A percentile compares a stretch with the other conserved stretches of the same genome.
These are phyloP conservation scores for Streptanthus diversifolius DNA, from an alignment of 345 rosid genomes.

Conservation along the genomic window DNA sequence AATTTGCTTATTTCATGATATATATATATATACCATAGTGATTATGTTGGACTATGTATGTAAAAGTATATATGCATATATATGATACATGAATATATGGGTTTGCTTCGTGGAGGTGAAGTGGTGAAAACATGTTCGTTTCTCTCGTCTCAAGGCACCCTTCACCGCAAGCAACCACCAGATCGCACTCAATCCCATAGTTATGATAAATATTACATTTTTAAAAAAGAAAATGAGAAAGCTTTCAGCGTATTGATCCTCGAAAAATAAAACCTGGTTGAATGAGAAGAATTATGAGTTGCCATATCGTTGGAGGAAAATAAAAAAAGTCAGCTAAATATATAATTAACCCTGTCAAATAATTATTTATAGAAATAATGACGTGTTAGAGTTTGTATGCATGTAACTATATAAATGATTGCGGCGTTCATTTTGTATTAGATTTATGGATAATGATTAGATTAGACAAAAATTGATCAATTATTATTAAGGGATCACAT, in stretches of 20 bases:
- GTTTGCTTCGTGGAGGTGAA: slow-evolving; percentile 27
- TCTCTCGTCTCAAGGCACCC: slow-evolving; percentile 34
- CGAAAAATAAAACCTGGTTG: background rate
- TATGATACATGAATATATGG: background rate
- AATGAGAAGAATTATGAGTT: slow-evolving; percentile 4
- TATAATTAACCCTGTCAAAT: slow-evolving; percentile 4
- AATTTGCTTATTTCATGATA: background rate
- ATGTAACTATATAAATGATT: slow-evolving; percentile 26
- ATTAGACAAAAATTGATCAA: slow-evolving; percentile 21
- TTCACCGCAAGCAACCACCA: slow-evolving; percentile 32
- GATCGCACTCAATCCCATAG: slow-evolving; percentile 8
- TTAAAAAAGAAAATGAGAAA: background rate
- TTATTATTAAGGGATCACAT: slow-evolving; percentile 26
- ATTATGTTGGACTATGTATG: background rate
- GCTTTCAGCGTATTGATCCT: background rate
- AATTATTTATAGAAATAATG: background rate
- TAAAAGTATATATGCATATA: background rate
- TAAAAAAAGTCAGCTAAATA: slow-evolving; percentile 16
- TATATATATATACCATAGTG: background rate
- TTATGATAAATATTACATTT: background rate
- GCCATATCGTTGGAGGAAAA: background rate
- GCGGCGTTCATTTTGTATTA: slow-evolving; percentile 21
- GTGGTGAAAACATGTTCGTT: slow-evolving; percentile 37
- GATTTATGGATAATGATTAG: slow-evolving; percentile 30
- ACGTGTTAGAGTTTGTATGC: slow-evolving; percentile 27